These are phyloP conservation scores for Phaeosphaeriaceae sp. DNA, from an alignment of 2,329 filamentous ascomycete genomes.

Conservation along the genomic window DNA sequence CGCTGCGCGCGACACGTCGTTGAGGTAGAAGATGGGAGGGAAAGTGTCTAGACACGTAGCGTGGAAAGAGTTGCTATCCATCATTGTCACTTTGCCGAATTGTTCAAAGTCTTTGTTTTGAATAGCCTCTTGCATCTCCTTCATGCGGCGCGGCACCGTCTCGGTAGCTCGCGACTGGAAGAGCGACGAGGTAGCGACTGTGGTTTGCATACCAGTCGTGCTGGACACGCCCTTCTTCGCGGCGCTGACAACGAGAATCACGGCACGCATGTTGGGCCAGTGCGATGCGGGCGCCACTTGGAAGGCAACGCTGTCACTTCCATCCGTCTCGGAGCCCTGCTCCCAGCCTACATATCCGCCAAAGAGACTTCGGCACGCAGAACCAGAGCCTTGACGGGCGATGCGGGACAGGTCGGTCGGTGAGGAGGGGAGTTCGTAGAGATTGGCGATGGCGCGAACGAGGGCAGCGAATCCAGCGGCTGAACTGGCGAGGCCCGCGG, in stretches of 20 bases:
- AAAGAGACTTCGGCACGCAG: conserved; percentile 90
- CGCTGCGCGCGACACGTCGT: conserved; percentile 87
- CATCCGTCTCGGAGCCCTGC: conserved; percentile 76
- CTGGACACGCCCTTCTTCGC: conserved; percentile 96
- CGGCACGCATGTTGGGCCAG: conserved; percentile 93
- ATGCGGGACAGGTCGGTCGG: conserved; percentile 86
- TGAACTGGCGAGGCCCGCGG: conserved; percentile 77
- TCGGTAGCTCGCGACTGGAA: conserved; percentile 77
- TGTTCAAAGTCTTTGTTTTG: conserved; percentile 78
- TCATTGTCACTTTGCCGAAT: conserved; percentile 93
- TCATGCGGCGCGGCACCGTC: conserved; percentile 85
- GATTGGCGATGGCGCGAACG: conserved; percentile 85
- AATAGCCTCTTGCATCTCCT: conserved; percentile 83
- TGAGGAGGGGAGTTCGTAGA: conserved; percentile 84
- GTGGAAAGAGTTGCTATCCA: conserved; percentile 96
- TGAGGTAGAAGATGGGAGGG: conserved; percentile 98
- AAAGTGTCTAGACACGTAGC: conserved; percentile 93
- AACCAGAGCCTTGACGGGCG: conserved; percentile 91
- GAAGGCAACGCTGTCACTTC: conserved; percentile 85
- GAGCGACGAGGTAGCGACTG: conserved; percentile 87
- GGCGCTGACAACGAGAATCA: conserved; percentile 89
- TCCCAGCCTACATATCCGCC: conserved; percentile 97
- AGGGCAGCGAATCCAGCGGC: conserved; percentile 72
- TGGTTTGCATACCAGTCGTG: conserved; percentile 96
- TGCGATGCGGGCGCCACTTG: conserved; percentile 87